A percentile compares a stretch with the other conserved stretches of the same genome.
These are phyloP conservation scores for Pseudofabraea citricarpa DNA, from an alignment of 2,329 filamentous ascomycete species.

Conservation along the genomic window DNA sequence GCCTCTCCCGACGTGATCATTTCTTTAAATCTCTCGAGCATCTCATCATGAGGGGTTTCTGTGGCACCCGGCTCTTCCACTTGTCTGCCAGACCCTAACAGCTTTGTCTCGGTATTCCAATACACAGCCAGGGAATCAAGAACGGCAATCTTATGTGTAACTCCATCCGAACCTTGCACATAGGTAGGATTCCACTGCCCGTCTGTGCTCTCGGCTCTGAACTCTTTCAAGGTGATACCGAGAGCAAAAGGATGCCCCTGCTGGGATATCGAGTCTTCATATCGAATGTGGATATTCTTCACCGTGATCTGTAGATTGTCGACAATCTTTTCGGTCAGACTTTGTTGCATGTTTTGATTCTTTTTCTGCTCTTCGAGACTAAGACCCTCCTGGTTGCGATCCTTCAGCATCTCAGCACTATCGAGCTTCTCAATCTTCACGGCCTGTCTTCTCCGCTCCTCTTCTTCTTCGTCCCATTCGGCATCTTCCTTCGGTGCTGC, in stretches of 20 bases:
- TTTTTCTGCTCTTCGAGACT: constrained; percentile 94
- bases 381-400: constrained; percentile 87
- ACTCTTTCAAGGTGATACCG: constrained; percentile 87
- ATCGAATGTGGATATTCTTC: constrained; percentile 97
- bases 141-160: constrained; percentile 90
- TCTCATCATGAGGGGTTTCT: constrained; percentile 66
- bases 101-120: constrained; percentile 91
- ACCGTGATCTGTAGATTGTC: constrained; percentile 97
- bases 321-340: constrained; percentile 90
- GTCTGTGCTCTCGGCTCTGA: constrained; percentile 95
- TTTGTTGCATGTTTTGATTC: constrained; percentile 96
- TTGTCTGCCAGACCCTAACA: constrained; percentile 79
- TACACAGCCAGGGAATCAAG: constrained; percentile 89
- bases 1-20: constrained; percentile 74
- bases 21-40: constrained; percentile 70
- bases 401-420: constrained; percentile 89
- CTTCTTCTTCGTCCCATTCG: constrained; percentile 88
- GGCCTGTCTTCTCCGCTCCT: constrained; percentile 78
- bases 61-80: constrained; percentile 51
- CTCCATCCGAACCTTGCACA: constrained; percentile 77
- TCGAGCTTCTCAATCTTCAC: constrained; percentile 99
- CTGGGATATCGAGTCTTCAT: constrained; percentile 94
- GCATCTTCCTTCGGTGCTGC: constrained; percentile 94
- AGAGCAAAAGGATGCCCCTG: constrained; percentile 93
- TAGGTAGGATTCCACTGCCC: constrained; percentile 94